These are phyloP conservation scores for Pseudocercospora musae DNA, from an alignment of 2,329 filamentous ascomycete genomes.

Conservation along the genomic window DNA sequence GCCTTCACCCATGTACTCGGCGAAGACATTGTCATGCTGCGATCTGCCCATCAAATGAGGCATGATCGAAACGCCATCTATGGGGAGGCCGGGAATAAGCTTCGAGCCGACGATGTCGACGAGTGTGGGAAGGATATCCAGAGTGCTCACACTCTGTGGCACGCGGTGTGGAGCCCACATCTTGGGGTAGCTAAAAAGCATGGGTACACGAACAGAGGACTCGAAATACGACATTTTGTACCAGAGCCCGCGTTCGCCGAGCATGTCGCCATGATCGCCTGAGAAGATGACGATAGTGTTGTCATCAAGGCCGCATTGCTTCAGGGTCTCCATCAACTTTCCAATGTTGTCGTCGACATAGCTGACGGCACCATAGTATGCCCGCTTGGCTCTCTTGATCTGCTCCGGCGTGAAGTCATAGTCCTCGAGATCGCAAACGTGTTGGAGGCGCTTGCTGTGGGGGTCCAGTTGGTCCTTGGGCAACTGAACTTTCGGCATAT, in stretches of 20 bases:
- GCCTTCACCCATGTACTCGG: slow-evolving; percentile 92
- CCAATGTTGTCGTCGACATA: slow-evolving; percentile 94
- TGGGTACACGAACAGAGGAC: slow-evolving; percentile 81
- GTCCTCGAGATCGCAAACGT: slow-evolving; percentile 82
- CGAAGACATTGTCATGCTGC: slow-evolving; percentile 81
- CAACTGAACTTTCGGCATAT: slow-evolving; percentile 73
- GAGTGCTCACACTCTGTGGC: slow-evolving; percentile 79
- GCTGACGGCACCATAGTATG: slow-evolving; percentile 89
- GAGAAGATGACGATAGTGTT: slow-evolving; percentile 91
- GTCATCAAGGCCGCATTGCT: slow-evolving; percentile 74
- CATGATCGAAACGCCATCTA: slow-evolving; percentile 79
- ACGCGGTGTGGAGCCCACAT: slow-evolving; percentile 74
- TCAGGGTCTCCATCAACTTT: slow-evolving; percentile 71
- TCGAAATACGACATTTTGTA: slow-evolving; percentile 99
- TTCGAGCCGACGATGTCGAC: slow-evolving; percentile 75
- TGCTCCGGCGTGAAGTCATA: slow-evolving; percentile 80
- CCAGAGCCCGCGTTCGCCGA: slow-evolving; percentile 88
- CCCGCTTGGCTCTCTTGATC: slow-evolving; percentile 77
- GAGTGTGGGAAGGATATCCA: slow-evolving; percentile 86
- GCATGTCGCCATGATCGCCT: slow-evolving; percentile 93
- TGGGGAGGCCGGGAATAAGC: slow-evolving; percentile 67
- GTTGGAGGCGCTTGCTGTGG: slow-evolving; percentile 81
- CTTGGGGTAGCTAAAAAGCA: slow-evolving; percentile 77
- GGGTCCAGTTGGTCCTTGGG: slow-evolving; percentile 78
- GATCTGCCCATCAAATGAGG: slow-evolving; percentile 69